phyloP scores from a whole-genome alignment of 257 asterid species.

The Przewalskia tangutica region DNA sequence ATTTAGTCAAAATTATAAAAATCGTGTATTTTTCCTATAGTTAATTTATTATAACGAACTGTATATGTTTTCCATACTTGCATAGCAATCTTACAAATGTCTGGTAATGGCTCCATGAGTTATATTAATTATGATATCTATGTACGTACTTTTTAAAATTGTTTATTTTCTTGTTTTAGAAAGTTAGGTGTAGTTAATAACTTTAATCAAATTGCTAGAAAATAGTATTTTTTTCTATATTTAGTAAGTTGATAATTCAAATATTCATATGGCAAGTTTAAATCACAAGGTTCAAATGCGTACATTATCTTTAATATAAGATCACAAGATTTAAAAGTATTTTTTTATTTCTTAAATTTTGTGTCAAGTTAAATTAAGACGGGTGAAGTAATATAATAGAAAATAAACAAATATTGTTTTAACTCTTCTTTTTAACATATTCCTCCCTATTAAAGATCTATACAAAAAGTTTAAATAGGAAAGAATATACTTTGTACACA shows the following conservation, averaged over 20 bases:
- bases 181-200: not conserved
- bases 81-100: not conserved
- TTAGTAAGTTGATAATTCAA: too few species aligned
- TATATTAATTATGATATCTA: not conserved
- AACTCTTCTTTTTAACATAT: not conserved
- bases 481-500: not conserved
- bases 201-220: not conserved
- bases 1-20: not conserved
- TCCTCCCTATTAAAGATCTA: not conserved
- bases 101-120: not conserved
- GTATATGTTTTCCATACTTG: not conserved
- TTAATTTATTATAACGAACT: not conserved
- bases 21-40: not conserved
- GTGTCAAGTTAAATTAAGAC: too few species aligned
- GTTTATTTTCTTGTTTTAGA: not conserved
- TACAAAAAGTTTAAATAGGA: not conserved
- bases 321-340: too few species aligned
- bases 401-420: not conserved
- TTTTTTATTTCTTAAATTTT: too few species aligned
- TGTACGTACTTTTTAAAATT: not conserved
- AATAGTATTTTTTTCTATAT: too few species aligned
- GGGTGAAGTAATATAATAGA: not conserved
- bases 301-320: too few species aligned
- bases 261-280: too few species aligned
- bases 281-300: too few species aligned